phyloP scores from a whole-genome alignment of 2,329 filamentous ascomycete genomes.

The Monosporascus sp. region DNA sequence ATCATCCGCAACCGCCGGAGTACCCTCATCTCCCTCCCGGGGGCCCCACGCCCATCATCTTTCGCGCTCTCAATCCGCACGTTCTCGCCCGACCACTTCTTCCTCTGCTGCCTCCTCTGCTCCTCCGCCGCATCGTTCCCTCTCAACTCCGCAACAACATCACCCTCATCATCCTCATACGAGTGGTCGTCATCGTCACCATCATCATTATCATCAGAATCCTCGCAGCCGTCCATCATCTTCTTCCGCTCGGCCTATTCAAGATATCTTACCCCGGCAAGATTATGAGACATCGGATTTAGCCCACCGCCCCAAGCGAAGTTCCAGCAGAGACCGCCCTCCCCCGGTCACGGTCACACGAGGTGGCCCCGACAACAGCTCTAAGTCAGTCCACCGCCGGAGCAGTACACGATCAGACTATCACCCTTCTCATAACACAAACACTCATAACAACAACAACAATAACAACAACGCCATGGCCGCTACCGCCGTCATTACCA shows the following conservation, averaged over 20 bases:
- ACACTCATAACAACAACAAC: slow-evolving; percentile 24
- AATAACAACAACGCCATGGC: slow-evolving; percentile 40
- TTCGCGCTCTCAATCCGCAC: slow-evolving; percentile 1
- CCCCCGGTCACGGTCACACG: slow-evolving; percentile 34
- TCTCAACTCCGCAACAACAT: slow-evolving; percentile 16
- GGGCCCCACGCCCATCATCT: not conserved
- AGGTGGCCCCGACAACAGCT: slow-evolving; percentile 42
- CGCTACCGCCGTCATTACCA: slow-evolving; percentile 44
- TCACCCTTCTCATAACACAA: slow-evolving; percentile 6
- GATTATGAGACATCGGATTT: slow-evolving; percentile 71
- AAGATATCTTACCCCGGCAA: slow-evolving; percentile 48
- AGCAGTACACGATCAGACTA: slow-evolving; percentile 44
- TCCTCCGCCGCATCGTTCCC: slow-evolving; percentile 11
- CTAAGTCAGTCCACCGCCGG: slow-evolving; percentile 41
- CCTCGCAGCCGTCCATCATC: slow-evolving; percentile 31
- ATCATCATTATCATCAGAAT: slow-evolving; percentile 31
- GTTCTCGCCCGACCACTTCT: slow-evolving; percentile 4
- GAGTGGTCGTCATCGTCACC: slow-evolving; percentile 17
- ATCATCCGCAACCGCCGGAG: not conserved
- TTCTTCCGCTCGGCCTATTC: slow-evolving; percentile 36
- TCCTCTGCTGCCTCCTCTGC: slow-evolving; percentile 3
- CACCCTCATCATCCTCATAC: slow-evolving; percentile 26
- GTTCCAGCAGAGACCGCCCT: slow-evolving; percentile 57
- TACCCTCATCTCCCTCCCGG: not conserved
- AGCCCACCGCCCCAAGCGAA: slow-evolving; percentile 57